Conservation (phyloP, 2,329 filamentous ascomycete genomes). For the Myriangium duriaei region DNA sequence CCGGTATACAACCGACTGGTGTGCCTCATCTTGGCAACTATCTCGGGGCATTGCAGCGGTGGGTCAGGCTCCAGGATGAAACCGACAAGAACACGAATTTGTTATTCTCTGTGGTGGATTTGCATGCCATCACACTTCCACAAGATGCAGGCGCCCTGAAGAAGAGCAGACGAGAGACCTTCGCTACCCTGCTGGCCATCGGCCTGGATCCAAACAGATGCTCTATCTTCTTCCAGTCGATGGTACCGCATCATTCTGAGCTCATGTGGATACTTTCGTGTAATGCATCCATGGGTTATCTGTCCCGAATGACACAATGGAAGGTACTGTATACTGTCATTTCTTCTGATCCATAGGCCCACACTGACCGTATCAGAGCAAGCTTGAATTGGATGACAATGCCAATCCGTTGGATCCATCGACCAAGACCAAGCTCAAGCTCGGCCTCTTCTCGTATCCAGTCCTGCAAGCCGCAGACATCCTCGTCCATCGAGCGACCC, state of each 20-base stretch:
- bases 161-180: constrained; percentile 55
- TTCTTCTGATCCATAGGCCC: constrained; percentile 1
- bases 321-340: constrained; percentile 51
- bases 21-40: constrained; percentile 94
- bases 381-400: constrained; percentile 52
- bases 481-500: constrained; percentile 74
- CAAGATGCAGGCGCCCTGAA: constrained; percentile 52
- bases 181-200: constrained; percentile 72
- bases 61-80: constrained; percentile 66
- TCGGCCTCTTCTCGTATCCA: constrained; percentile 90
- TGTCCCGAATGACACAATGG: constrained; percentile 99
- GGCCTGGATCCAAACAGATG: constrained; percentile 68
- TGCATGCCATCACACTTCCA: constrained; percentile 79
- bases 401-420: constrained; percentile 42
- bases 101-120: constrained; percentile 79
- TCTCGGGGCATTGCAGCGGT: constrained; percentile 74
- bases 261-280: constrained; percentile 97
- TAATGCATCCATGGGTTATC: constrained; percentile 78
- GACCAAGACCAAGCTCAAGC: constrained; percentile 51
- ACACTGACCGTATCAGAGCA: constrained; percentile 40
- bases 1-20: constrained; percentile 92
- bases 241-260: constrained; percentile 67
- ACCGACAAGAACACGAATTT: constrained; percentile 47
- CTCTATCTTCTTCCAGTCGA: constrained; percentile 70
- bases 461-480: constrained; percentile 93